A percentile compares a stretch with the other conserved stretches of the same genome.
These are phyloP conservation scores for Chlorociboria aeruginascens DNA, from an alignment of 495 filamentous ascomycete genomes.

Conservation along the genomic window DNA sequence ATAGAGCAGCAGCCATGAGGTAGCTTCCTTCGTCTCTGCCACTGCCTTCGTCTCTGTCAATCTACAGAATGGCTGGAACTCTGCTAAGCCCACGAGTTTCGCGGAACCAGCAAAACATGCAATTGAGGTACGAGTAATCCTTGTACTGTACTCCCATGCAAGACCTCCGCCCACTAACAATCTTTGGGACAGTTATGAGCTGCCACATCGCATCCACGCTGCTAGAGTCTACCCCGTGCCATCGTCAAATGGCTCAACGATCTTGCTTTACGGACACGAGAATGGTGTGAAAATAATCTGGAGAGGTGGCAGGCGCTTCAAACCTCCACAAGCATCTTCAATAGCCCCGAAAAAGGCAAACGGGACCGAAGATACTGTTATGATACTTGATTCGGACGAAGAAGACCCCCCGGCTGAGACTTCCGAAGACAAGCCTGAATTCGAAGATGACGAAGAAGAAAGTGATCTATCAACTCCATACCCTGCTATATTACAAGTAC, in stretches of 20 bases:
- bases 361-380: slow-evolving; percentile 46
- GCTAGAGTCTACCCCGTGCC: slow-evolving; percentile 64
- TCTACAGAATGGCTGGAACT: slow-evolving; percentile 8
- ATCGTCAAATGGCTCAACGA: slow-evolving; percentile 71
- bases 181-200: slow-evolving; percentile 47
- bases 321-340: slow-evolving; percentile 32
- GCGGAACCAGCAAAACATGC: slow-evolving; percentile 10
- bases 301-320: slow-evolving; percentile 64
- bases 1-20: no score
- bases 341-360: slow-evolving; percentile 18
- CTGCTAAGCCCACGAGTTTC: slow-evolving; percentile 7
- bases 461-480: slow-evolving; percentile 26
- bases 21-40: no score
- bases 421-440: slow-evolving; percentile 36
- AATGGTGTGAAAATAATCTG: slow-evolving; percentile 67
- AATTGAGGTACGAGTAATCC: slow-evolving; percentile 14
- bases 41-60: no score
- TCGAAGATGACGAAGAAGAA: slow-evolving; percentile 48
- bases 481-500: slow-evolving; percentile 47
- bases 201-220: slow-evolving; percentile 60
- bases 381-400: slow-evolving; percentile 74
- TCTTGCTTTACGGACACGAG: slow-evolving; percentile 74
- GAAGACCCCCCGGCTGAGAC: slow-evolving; percentile 39
- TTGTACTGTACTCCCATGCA: not conserved
- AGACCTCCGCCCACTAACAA: not conserved